A percentile compares a stretch with the other conserved stretches of the same genome.
Conservation (phyloP, 192 early-diverging fungal genomes). For the Coemansia sp. region DNA sequence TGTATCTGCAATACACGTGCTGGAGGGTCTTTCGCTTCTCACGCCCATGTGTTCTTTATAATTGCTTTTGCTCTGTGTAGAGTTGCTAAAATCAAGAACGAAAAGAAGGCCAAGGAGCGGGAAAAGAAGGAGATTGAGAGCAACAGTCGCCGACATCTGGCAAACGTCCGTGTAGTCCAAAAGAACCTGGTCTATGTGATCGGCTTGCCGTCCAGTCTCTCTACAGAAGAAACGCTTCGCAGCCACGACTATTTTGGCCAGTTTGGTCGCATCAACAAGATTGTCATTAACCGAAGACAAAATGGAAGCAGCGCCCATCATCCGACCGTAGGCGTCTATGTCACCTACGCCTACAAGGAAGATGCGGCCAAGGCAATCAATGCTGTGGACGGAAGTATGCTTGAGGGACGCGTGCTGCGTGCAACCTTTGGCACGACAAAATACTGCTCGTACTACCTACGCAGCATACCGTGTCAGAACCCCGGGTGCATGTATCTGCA, state of each 20-base stretch:
- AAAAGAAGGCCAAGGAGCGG: conserved; percentile 86
- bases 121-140: conserved; percentile 88
- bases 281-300: conserved; percentile 86
- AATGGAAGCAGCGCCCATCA: conserved; percentile 33
- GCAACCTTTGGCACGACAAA: conserved; percentile 98
- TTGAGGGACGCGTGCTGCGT: conserved; percentile 82
- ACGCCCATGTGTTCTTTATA: no score
- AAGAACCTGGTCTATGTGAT: conserved; percentile 98
- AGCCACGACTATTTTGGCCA: conserved; percentile 95
- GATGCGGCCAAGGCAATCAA: conserved; percentile 91
- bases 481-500: conserved; percentile 94
- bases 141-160: conserved; percentile 69
- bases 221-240: conserved; percentile 85
- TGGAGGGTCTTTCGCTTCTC: no score
- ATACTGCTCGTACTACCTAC: conserved; percentile 95
- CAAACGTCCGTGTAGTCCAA: conserved; percentile 92
- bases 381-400: conserved; percentile 87
- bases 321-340: conserved; percentile 76
- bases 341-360: conserved; percentile 88
- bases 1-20: no score
- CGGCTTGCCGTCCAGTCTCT: conserved; percentile 79
- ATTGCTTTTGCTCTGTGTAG: no score
- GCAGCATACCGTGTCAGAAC: conserved; percentile 88
- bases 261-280: conserved; percentile 92
- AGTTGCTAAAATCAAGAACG: conserved; percentile 66